Evolutionary conservation across 495 filamentous ascomycete species (phyloP), one percentile per base, ranked within the genome.

Genomic region (Penicillium paradoxum): DNA sequence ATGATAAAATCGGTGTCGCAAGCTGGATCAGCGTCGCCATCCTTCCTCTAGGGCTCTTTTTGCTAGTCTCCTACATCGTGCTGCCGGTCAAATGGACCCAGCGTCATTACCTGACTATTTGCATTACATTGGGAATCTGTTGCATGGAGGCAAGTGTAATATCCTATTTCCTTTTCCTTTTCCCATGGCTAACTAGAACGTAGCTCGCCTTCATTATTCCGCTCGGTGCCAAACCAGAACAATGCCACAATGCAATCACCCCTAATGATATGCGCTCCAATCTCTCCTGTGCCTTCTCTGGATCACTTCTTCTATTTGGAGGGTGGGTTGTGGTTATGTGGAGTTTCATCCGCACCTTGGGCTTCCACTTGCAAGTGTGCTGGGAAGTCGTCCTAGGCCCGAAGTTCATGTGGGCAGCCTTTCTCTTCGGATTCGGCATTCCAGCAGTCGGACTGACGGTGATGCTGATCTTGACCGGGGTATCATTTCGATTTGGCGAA

Each of bases 291-390:
- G 93, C 90, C 11, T 85, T 93, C 50, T 95, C 91, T 2, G 93
- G 93, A 11, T 80, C 90, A 10, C 83, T 96, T 55, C 71, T 97
- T 13, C 73, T 96, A 44, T 79, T 86, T 21, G 95, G 93, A 41
- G 95, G 91, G 49, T 89, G 90, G 80, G 76, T 82, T 40, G 84
- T 84, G 21, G 83, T 88, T 4, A 78, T 92, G 59, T 98, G 91
- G 91, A 82, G 83, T 67, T 96, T 97, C 69, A 76, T 97, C 40
- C 84, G 93, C 45, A 87, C 93, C 4, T 66, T 97, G 37, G 95
- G 91, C 15, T 86, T 98, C 49, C 93, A 98, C 67, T 81, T 98
- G 11, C 95, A 97, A 71, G 96, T 98, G 40, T 96, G 90, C 74
- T 98, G 95, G 95, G 89, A 97, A 64, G 75, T 95, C 17, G 83